Percentiles rank a stretch among this genome's conserved stretches.
These are phyloP conservation scores for Coemansia sp. DNA, from an alignment of 192 early-diverging fungal genomes.

Conservation along the genomic window DNA sequence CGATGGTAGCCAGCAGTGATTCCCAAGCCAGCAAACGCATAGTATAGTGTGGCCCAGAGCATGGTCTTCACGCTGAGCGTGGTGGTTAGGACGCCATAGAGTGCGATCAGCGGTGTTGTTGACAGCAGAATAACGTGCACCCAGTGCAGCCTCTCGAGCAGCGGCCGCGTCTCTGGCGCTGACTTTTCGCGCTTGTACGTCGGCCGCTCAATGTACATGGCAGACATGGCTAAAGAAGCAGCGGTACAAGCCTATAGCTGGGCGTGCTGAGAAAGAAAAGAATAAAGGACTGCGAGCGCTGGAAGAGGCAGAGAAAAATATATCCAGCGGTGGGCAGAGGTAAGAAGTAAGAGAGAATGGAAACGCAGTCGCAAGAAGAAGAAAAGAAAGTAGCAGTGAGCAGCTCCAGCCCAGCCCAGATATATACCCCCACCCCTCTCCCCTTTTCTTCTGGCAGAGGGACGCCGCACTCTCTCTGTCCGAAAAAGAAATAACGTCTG, in stretches of 20 bases:
- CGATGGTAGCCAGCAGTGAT: constrained; percentile 79
- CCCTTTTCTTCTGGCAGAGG: background rate
- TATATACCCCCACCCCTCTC: background rate
- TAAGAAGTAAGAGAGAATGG: background rate
- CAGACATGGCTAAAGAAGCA: constrained; percentile 19
- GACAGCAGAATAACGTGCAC: constrained; percentile 65
- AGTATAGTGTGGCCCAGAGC: constrained; percentile 50
- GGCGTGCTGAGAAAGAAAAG: background rate
- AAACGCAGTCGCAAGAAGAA: constrained; percentile 22
- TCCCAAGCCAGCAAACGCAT: constrained; percentile 40
- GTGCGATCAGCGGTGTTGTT: constrained; percentile 73
- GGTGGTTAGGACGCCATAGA: constrained; percentile 79
- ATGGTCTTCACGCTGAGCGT: constrained; percentile 68
- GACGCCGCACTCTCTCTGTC: background rate
- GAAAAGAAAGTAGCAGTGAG: background rate
- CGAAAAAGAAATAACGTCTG: background rate
- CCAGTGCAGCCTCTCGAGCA: constrained; percentile 66
- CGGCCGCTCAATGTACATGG: constrained; percentile 49
- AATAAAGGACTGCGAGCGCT: background rate
- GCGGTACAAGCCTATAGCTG: background rate
- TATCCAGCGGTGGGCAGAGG: background rate
- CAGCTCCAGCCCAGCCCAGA: background rate
- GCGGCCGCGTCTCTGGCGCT: constrained; percentile 44
- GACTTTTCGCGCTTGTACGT: constrained; percentile 50
- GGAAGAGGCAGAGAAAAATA: background rate